Percentiles rank a stretch among this genome's conserved stretches.
Conservation (phyloP, 2,329 filamentous ascomycete genomes). For the Colletotrichum shisoi region DNA sequence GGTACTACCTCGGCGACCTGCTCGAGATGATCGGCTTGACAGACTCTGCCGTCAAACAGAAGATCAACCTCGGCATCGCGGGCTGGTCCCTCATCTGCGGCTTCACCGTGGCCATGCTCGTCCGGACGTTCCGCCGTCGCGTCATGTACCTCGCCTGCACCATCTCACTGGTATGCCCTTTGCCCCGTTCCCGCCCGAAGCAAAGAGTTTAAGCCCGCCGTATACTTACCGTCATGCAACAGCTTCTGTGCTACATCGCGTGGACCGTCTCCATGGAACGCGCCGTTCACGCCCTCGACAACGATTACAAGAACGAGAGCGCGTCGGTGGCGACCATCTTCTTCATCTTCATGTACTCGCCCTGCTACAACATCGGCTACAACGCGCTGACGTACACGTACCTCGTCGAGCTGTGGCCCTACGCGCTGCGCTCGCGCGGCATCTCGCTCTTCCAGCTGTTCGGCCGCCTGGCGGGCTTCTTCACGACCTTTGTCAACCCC, state of each 20-base stretch:
- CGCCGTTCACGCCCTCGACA: slow-evolving; percentile 47
- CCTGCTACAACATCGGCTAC: slow-evolving; percentile 67
- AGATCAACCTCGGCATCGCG: slow-evolving; percentile 58
- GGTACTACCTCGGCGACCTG: slow-evolving; percentile 58
- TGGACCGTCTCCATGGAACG: slow-evolving; percentile 60
- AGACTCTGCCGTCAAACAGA: slow-evolving; percentile 51
- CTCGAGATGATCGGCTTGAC: slow-evolving; percentile 57
- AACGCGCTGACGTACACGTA: slow-evolving; percentile 69
- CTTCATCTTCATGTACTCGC: slow-evolving; percentile 65
- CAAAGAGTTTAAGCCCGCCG: no score
- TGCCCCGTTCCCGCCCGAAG: neutral
- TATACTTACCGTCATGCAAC: no score
- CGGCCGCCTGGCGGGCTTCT: slow-evolving; percentile 37
- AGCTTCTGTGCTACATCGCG: slow-evolving; percentile 57
- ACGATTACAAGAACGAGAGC: slow-evolving; percentile 43
- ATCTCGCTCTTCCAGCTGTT: slow-evolving; percentile 54
- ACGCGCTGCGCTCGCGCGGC: slow-evolving; percentile 62
- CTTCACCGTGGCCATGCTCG: slow-evolving; percentile 53
- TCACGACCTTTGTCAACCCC: slow-evolving; percentile 41
- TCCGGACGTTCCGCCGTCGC: slow-evolving; percentile 54
- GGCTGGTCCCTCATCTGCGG: slow-evolving; percentile 58
- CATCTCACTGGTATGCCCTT: slow-evolving; percentile 41
- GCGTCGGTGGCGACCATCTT: slow-evolving; percentile 57
- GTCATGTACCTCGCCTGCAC: slow-evolving; percentile 61
- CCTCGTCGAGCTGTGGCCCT: slow-evolving; percentile 68